Percentiles rank a stretch among this genome's conserved stretches.
Conservation (phyloP, 495 filamentous ascomycete genomes). For the Penicillium manginii region DNA sequence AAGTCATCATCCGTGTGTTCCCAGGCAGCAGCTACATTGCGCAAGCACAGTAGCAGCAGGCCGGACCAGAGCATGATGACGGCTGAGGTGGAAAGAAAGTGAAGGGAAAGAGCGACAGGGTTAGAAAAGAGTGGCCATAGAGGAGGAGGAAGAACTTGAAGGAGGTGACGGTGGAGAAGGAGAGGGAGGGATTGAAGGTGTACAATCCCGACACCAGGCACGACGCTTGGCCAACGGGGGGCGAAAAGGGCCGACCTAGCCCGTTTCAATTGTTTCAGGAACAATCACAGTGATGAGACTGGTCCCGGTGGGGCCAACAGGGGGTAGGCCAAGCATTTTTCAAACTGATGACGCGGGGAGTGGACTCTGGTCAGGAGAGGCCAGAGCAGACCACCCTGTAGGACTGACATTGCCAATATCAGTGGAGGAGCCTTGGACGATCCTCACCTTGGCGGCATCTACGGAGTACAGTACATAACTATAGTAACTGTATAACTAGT, state of each 20-base stretch:
- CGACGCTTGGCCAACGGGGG: background rate
- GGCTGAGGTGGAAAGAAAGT: background rate
- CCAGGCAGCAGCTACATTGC: slow-evolving; percentile 20
- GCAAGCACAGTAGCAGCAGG: slow-evolving; percentile 18
- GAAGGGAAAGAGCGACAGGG: slow-evolving; percentile 18
- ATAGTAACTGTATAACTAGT: too few relatives aligned
- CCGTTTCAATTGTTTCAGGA: background rate
- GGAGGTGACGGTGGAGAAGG: too few relatives aligned
- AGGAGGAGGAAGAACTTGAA: too few relatives aligned
- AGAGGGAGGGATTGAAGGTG: background rate
- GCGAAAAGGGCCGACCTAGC: slow-evolving; percentile 3
- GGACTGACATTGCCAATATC: too few relatives aligned
- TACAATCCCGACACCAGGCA: background rate
- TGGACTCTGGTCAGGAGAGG: background rate
- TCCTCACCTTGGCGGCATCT: background rate
- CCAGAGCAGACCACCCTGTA: too few relatives aligned
- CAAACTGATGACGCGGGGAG: slow-evolving; percentile 12
- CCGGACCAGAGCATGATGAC: slow-evolving; percentile 22
- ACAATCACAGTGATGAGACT: background rate
- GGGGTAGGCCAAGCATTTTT: slow-evolving; percentile 13
- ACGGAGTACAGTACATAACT: background rate
- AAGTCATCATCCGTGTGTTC: slow-evolving; percentile 23
- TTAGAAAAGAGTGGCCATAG: slow-evolving; percentile 20
- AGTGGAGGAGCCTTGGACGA: background rate
- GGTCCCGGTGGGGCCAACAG: slow-evolving; percentile 7